These are phyloP conservation scores for Metschnikowia cubensis DNA, from an alignment of 805 yeast genomes.

Conservation along the genomic window DNA sequence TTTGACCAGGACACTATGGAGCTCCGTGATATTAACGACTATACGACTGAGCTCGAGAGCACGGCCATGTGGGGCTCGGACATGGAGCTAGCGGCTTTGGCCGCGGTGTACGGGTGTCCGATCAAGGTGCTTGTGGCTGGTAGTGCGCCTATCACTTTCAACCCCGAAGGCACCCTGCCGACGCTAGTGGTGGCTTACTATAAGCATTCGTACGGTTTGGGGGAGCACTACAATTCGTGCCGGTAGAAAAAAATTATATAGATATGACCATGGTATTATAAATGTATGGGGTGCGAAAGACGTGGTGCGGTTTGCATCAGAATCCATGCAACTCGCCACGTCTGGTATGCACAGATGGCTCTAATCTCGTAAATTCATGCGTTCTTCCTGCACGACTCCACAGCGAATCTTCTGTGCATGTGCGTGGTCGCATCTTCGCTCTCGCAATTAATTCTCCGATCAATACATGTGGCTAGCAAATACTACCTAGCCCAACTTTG, in stretches of 20 bases:
- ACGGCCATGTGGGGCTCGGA: slow-evolving; percentile 98
- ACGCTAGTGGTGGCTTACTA: slow-evolving; percentile 73
- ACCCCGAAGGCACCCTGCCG: slow-evolving; percentile 51
- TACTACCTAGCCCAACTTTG: neutral
- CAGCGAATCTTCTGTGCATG: slow-evolving; percentile 1
- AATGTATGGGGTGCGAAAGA: neutral
- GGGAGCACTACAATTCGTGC: slow-evolving; percentile 89
- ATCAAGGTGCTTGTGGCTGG: slow-evolving; percentile 79
- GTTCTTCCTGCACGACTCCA: neutral
- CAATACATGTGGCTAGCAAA: neutral
- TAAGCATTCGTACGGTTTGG: slow-evolving; percentile 81
- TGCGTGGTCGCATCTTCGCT: neutral
- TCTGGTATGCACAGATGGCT: neutral
- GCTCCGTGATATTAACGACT: slow-evolving; percentile 60
- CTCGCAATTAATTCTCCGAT: neutral
- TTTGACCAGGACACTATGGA: slow-evolving; percentile 73
- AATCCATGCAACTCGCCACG: neutral
- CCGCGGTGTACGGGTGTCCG: slow-evolving; percentile 66
- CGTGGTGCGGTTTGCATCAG: neutral
- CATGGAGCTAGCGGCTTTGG: slow-evolving; percentile 79
- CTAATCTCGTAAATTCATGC: slow-evolving; percentile 3
- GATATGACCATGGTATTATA: neutral
- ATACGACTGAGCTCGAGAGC: slow-evolving; percentile 61
- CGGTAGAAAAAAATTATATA: slow-evolving; percentile 13
- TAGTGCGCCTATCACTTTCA: slow-evolving; percentile 58